Evolutionary conservation across 2,329 filamentous ascomycete genomes (phyloP), one percentile per base, ranked within the genome.

Genomic region (Chaetomium sp.): DNA sequence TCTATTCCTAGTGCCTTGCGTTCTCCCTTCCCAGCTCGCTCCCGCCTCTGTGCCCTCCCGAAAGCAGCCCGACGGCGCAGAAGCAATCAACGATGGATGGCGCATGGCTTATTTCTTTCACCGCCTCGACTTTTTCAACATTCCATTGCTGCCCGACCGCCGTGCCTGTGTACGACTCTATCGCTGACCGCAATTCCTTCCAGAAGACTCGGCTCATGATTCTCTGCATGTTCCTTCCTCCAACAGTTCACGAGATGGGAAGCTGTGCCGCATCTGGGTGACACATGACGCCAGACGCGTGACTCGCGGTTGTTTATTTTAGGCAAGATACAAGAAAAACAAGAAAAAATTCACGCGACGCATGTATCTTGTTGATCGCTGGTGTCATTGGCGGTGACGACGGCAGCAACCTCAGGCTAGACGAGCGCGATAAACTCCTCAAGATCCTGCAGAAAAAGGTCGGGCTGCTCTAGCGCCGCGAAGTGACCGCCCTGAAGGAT

Each of bases 401-500:
- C 19, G 19, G 19, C 19, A 27, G 19, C 19, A 27, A 27, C 19
- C 19, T 27, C 19, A 7, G 37, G 38, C 12, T 19, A 37, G 35
- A 42, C 36, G 1, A 41, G 10, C 6, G 37, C 11, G 37, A 50
- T 11, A 12, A 40, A 79, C 45, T 69, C 69, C 57, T 77, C 72
- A 0, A 77, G 59, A 66, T 79, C 76, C 9, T 59, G 65, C 52
- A 71, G 66, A 35, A 79, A 63, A 35, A 59, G 27, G 2, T 45
- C 43, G 19, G 43, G 43, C 9, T 45, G 43, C 19, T 45, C 43
- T 2, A 79, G 58, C 6, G 70, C 71, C 12, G 80, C 77, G 62
- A 81, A 82, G 66, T 82, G 79, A 0, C 80, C 79, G 12, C 80
- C 79, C 62, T 65, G 40, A 40, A 53, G 14, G 43, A 19, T 34